Evolutionary conservation across 805 yeast genomes (phyloP), one percentile per base, ranked within the genome.

Genomic region (Candida ficus): DNA sequence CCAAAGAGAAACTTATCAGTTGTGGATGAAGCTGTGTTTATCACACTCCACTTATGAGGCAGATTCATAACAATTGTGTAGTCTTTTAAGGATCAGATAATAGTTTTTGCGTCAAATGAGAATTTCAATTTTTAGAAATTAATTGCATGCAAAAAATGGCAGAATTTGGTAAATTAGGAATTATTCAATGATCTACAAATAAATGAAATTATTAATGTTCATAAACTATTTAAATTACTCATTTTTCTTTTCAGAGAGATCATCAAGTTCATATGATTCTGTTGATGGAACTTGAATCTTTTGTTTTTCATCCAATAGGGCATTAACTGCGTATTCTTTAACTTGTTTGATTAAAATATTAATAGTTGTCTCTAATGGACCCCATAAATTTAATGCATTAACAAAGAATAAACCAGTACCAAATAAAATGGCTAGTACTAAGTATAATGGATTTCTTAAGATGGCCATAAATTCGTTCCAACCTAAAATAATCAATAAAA

Each of bases 391-490:
- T 58, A 83, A 68, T 42, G 71, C 73, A 56, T 85, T 82, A 44
- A 88, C 71, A 37, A 84, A 73, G 57, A 83, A 87, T 1, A 73
- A 57, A 1, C 76, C 83, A 0, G 84, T 86, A 1, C 74, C 74
- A 1, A 71, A 33, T 10, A 88, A 37, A 33, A 90, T 57, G 1
- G 75, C 52, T 36, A 89, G 58, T 6, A 84, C 69, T 48, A 90
- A 78, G 50, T 84, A 74, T n/a, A 91, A 53, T 38, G 99, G 97
- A 57, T 86, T 90, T 47, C 95, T 75, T 33, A 93, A 56, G 14
- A 93, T 76, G 9, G 93, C 83, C 83, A 89, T 75, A 50, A 93
- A 82, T 68, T 93, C 97, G 61, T 90, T 90, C 96, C 96, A 93
- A 9, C 99, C 99, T 18, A 93, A 67, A 4, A 85, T 78, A 3